Conservation (phyloP, 2,329 filamentous ascomycete genomes). For the Penicillium sp. region DNA sequence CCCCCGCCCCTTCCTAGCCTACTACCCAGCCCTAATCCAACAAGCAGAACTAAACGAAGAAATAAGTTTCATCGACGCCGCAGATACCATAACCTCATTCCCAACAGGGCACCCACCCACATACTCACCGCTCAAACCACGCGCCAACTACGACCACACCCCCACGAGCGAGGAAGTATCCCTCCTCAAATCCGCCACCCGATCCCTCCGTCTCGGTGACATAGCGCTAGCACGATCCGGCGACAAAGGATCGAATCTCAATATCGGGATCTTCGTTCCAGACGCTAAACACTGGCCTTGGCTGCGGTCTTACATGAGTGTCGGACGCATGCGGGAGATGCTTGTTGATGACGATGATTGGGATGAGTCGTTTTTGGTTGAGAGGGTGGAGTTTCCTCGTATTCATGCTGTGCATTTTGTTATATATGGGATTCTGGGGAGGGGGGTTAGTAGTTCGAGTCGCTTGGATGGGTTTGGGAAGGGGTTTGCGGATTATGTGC, state of each 20-base stretch:
- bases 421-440: constrained; percentile 46
- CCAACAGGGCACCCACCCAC: constrained; percentile 18
- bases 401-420: constrained; percentile 52
- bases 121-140: constrained; percentile 12
- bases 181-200: constrained; percentile 19
- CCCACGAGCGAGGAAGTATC: constrained; percentile 21
- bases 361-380: constrained; percentile 42
- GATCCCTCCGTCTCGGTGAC: constrained; percentile 41
- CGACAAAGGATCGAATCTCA: constrained; percentile 43
- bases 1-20: constrained; percentile 42
- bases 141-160: constrained; percentile 23
- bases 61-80: constrained; percentile 23
- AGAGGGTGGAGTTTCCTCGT: constrained; percentile 48
- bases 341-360: constrained; percentile 44
- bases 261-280: constrained; percentile 41
- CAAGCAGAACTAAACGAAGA: constrained; percentile 30
- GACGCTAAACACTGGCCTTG: constrained; percentile 30
- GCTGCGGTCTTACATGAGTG: constrained; percentile 43
- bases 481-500: constrained; percentile 52
- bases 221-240: constrained; percentile 44
- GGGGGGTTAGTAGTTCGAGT: constrained; percentile 49
- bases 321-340: constrained; percentile 36
- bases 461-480: constrained; percentile 52
- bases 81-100: constrained; percentile 2
- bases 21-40: constrained; percentile 40